Base-by-base conservation (phyloP, 2,329 filamentous ascomycete genomes). In the Raffaelea albimanens region DNA sequence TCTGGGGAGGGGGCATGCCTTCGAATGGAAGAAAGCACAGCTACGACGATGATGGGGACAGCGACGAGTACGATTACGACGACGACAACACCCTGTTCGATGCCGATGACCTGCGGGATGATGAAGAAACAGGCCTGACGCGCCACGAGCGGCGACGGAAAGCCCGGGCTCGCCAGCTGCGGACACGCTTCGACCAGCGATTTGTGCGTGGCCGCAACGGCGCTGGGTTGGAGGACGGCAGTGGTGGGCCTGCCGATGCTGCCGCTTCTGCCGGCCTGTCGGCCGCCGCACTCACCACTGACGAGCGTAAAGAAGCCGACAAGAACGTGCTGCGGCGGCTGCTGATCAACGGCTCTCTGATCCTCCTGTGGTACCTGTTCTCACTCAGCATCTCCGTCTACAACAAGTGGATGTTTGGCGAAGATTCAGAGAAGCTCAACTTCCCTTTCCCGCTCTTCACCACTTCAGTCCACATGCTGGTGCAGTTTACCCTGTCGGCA, bases 331-430 rank as follows among this genome's bases (percentile, higher is more conserved):
- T 87, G 43, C 82, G 71, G 61, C 81, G 73, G 49, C 69, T 90
- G 47, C 62, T 83, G 49, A 69, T 90, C 59, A 96, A 97, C 63
- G 76, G 73, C n/a, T 59, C 76, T n/a, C 69, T 98, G 55, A 95
- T 97, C 54, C 75, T 78, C 21, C 66, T 94, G 53, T 98, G 93
- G 91, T 93, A 80, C 54, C 69, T 89, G 36, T 97, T 97, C 66
- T 96, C 90, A 18, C 77, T 97, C 55, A 88, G 87, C 44, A 95
- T 95, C 62, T 95, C 89, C 52, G 76, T 96, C 58, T 98, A 97
- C 73, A 98, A 98, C 76, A 97, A 96, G 70, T 97, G 93, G 93
- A 97, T 98, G 91, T 97, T 98, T 68, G 86, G 87, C 59, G 77
- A 83, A 52, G 77, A 84, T 56, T 13, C 25, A 29, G 25, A 29